Evolutionary conservation across 2,329 filamentous ascomycete species (phyloP), one percentile per base, ranked within the genome.

Genomic region (Coniella lustricola): DNA sequence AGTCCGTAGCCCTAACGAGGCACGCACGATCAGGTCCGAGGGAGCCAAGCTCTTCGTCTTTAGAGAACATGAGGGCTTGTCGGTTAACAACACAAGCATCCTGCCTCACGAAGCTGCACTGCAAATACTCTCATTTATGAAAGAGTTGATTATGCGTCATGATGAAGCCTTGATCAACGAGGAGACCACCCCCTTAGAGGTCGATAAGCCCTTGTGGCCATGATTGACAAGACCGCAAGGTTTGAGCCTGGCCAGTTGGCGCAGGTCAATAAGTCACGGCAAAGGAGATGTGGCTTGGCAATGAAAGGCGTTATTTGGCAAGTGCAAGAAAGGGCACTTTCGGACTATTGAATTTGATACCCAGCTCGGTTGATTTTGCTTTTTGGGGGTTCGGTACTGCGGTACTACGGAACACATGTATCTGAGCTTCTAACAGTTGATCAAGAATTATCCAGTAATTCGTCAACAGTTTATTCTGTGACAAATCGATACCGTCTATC

Each of bases 101-200:
- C 37, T 39, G 3, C 49, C 51, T 14, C 56, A 57, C 35, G 58
- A 59, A 35, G 57, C 58, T 29, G 60, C 60, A 14, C 48, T 64
- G 43, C 51, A 58, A 48, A 60, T 64, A 21, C 46, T 64, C 13
- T 55, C 55, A 16, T 59, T 60, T 32, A 52, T 60, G 25, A 56
- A 54, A 20, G 51, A 50, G 9, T 18, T 57, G 25, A 54, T 58
- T 20, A 52, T 29, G 12, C 57, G 54, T 36, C 48, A 50, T 14
- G 55, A 54, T 32, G 49, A 50, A 8, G 52, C 55, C 40, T 45
- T 47, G 18, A 50, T 48, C 37, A 51, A 47, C 25, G 33, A 48
- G 31, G 55, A 50, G 13, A 52, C 50, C 3, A 50, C 54, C 7
- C 54, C 54, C 1, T 41, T 49, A 8, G 55, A 53, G 25, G 42